phyloP scores from a whole-genome alignment of 1,284 basidiomycete genomes.

The Cerrena zonata region DNA sequence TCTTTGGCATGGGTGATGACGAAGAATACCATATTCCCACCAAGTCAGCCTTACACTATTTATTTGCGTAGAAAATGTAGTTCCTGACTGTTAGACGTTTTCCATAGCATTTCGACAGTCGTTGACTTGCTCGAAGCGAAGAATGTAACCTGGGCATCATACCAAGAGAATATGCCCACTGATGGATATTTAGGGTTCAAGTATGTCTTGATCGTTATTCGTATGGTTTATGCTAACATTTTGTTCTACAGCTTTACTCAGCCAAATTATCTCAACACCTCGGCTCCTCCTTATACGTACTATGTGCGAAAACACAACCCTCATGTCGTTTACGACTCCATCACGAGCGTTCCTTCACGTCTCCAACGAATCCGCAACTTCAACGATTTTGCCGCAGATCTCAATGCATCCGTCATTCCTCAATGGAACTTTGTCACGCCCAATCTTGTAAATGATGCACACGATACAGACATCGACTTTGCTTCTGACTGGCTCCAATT shows the following conservation, averaged over 20 bases:
- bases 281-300: slow-evolving; percentile 38
- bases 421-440: slow-evolving; percentile 65
- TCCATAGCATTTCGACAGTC: slow-evolving; percentile 47
- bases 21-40: slow-evolving; percentile 27
- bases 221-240: background rate
- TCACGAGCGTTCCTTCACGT: slow-evolving; percentile 38
- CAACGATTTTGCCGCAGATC: slow-evolving; percentile 53
- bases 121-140: slow-evolving; percentile 61
- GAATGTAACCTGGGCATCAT: slow-evolving; percentile 49
- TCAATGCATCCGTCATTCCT: slow-evolving; percentile 45
- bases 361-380: slow-evolving; percentile 56
- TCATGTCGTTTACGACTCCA: slow-evolving; percentile 46
- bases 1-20: slow-evolving; percentile 52
- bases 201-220: slow-evolving; percentile 14
- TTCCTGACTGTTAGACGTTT: slow-evolving; percentile 1
- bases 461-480: slow-evolving; percentile 56
- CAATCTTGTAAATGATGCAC: slow-evolving; percentile 54
- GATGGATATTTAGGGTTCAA: slow-evolving; percentile 43
- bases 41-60: too few relatives aligned
- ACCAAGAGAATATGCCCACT: slow-evolving; percentile 58
- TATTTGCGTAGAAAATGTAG: background rate
- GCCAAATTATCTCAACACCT: slow-evolving; percentile 40
- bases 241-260: slow-evolving; percentile 34
- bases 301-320: slow-evolving; percentile 63
- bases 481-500: slow-evolving; percentile 44